Evolutionary conservation across 345 rosid genomes (phyloP).

Genomic region (Ricinus communis): DNA sequence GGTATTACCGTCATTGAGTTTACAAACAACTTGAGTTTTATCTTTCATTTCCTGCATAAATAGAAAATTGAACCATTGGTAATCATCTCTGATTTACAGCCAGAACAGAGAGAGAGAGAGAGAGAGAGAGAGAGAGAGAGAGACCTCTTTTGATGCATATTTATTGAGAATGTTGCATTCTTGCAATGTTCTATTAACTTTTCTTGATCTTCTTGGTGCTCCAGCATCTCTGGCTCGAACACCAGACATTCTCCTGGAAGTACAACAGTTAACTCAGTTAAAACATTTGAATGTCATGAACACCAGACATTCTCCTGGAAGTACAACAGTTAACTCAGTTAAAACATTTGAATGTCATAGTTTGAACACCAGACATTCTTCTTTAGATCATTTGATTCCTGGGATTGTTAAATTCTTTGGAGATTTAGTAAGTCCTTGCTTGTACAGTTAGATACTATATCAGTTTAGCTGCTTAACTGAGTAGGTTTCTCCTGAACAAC

Average conservation of each 20-base stretch:
- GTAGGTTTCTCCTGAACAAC: no score
- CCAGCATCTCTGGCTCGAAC: conserved; percentile 42
- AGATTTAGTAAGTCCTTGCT: no score
- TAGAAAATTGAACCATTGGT: neutral
- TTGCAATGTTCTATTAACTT: conserved; percentile 36
- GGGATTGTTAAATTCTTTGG: no score
- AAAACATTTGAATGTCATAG: neutral
- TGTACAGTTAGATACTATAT: no score
- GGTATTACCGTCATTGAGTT: conserved; percentile 10
- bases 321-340: conserved; percentile 4
- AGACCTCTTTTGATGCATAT: conserved; percentile 40
- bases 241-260: conserved; percentile 53
- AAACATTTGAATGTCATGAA: conserved; percentile 9
- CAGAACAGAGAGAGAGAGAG: neutral
- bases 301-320: conserved; percentile 53
- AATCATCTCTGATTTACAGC: neutral
- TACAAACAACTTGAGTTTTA: conserved; percentile 17
- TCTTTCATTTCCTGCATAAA: conserved; percentile 43
- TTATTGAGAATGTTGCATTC: conserved; percentile 34
- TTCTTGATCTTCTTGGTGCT: conserved; percentile 46
- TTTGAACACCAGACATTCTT: conserved; percentile 47
- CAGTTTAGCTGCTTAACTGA: no score
- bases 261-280: neutral
- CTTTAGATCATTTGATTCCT: no score
- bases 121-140: conserved; percentile 2